phyloP scores from a whole-genome alignment of 441 rosid species.

The Pelargonium exstipulatum region DNA sequence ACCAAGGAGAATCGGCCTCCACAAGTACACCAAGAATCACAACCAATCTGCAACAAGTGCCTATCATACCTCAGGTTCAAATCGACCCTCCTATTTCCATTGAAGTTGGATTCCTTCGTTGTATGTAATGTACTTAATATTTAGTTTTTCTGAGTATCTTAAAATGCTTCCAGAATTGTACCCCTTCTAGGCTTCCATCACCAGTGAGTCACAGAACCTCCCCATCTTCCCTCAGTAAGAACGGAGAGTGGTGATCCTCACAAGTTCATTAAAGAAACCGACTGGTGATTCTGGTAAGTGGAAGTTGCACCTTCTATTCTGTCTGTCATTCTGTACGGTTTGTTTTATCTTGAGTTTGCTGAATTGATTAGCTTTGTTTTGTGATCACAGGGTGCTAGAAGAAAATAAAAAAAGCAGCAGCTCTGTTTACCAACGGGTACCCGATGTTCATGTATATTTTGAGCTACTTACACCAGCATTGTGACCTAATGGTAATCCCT shows the following conservation, averaged over 20 bases:
- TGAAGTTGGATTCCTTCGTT: neutral
- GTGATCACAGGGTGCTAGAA: neutral
- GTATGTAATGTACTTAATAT: neutral
- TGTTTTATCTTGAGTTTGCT: neutral
- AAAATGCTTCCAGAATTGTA: neutral
- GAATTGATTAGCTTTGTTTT: neutral
- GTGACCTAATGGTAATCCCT: neutral
- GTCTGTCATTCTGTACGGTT: neutral
- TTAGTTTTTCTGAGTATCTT: neutral
- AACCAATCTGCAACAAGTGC: neutral
- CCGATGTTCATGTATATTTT: neutral
- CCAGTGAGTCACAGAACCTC: neutral
- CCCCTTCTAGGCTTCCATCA: neutral
- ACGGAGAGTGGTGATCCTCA: neutral
- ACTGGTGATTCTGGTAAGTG: neutral
- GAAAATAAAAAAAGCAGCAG: neutral
- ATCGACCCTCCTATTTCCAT: neutral
- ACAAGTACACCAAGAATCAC: neutral
- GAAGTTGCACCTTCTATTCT: neutral
- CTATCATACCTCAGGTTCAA: constrained; percentile 1
- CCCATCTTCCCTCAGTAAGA: neutral
- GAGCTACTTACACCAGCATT: neutral
- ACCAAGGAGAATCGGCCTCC: constrained; percentile 1
- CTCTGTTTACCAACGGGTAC: constrained; percentile 1
- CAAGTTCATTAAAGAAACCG: neutral